A percentile compares a stretch with the other conserved stretches of the same genome.
These are phyloP conservation scores for Xylaria scruposa DNA, from an alignment of 495 filamentous ascomycete species.

Conservation along the genomic window DNA sequence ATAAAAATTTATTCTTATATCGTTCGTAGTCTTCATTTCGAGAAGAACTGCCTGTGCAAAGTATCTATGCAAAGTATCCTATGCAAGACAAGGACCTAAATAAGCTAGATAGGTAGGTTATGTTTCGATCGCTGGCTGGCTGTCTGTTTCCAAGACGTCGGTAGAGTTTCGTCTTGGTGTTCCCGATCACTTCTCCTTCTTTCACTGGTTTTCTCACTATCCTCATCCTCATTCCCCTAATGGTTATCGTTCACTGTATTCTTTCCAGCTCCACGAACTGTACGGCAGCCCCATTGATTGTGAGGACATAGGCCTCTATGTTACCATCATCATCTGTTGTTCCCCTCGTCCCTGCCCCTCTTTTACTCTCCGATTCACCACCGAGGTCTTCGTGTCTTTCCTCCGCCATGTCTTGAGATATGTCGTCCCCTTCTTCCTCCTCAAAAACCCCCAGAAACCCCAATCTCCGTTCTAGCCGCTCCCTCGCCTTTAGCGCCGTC, in stretches of 20 bases:
- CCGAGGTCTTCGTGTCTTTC: too few relatives aligned
- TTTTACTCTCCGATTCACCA: neutral
- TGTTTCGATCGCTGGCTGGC: neutral
- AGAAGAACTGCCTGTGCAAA: neutral
- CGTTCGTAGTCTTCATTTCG: neutral
- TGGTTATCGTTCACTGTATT: neutral
- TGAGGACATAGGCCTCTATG: conserved; percentile 2
- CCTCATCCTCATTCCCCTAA: neutral
- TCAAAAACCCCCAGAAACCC: neutral
- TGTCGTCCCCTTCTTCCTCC: neutral
- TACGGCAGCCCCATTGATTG: neutral
- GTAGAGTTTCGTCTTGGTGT: neutral
- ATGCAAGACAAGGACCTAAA: neutral
- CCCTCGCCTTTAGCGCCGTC: neutral
- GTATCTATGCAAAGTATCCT: neutral
- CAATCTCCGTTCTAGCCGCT: neutral
- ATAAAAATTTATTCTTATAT: neutral
- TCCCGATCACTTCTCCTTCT: neutral
- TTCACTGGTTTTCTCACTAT: neutral
- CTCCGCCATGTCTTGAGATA: neutral
- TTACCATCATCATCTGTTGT: neutral
- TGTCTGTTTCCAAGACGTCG: neutral
- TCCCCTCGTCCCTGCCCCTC: neutral
- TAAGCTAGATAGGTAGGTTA: neutral
- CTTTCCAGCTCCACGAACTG: neutral